Evolutionary conservation across 108 stramenopile genomes (phyloP).

Genomic region (Cyclotella atomus): DNA sequence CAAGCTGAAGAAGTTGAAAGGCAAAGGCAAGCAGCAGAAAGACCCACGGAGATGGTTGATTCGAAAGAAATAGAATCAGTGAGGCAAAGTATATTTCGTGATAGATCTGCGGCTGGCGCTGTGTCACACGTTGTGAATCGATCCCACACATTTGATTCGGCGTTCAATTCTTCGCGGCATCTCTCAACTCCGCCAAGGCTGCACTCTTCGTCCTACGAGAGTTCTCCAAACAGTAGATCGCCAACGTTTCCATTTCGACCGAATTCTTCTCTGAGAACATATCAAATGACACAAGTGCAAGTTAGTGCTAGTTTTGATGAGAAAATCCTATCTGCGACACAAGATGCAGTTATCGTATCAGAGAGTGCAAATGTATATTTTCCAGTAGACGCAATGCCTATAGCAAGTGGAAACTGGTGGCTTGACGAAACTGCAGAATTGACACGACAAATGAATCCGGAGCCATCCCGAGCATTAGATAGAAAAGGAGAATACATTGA

Average conservation of each 20-base stretch:
- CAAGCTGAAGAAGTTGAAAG: background rate
- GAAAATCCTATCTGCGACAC: too few relatives aligned
- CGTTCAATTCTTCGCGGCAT: background rate
- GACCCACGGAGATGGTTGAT: background rate
- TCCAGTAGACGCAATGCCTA: background rate
- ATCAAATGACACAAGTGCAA: background rate
- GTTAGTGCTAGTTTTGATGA: background rate
- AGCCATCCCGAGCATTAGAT: background rate
- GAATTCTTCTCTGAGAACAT: background rate
- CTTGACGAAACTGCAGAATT: conserved; percentile 12
- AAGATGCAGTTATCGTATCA: too few relatives aligned
- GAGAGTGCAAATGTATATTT: background rate
- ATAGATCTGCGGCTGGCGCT: too few relatives aligned
- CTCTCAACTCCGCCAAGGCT: background rate
- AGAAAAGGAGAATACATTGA: conserved; percentile 45
- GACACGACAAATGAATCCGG: background rate
- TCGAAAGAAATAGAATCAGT: background rate
- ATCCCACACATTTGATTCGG: conserved; percentile 11
- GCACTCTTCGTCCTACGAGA: background rate
- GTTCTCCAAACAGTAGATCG: background rate
- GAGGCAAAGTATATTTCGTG: conserved; percentile 7
- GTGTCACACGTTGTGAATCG: too few relatives aligned
- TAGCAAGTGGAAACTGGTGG: conserved; percentile 18
- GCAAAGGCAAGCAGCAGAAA: too few relatives aligned
- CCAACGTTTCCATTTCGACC: conserved; percentile 10